Evolutionary conservation across 2,329 filamentous ascomycete genomes (phyloP).

Genomic region (Xylariaceae sp.): DNA sequence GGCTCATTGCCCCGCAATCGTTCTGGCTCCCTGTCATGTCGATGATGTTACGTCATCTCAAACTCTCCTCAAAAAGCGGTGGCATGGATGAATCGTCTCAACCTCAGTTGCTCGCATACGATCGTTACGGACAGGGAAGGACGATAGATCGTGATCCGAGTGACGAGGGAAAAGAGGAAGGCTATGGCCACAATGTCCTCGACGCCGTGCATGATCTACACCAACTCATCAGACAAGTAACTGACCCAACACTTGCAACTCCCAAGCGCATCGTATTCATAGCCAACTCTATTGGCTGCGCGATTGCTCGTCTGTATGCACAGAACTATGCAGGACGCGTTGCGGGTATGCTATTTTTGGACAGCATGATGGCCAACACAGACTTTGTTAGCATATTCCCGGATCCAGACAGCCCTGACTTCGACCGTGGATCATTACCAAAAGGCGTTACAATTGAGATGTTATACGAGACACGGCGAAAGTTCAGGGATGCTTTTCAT

Average conservation of each 20-base stretch:
- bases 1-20: constrained; percentile 26
- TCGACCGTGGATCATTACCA: constrained; percentile 42
- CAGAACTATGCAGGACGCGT: constrained; percentile 44
- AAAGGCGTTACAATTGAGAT: constrained; percentile 35
- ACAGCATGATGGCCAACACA: constrained; percentile 56
- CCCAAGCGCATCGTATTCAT: constrained; percentile 44
- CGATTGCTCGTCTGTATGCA: constrained; percentile 51
- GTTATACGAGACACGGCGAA: constrained; percentile 33
- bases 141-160: constrained; percentile 42
- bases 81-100: constrained; percentile 14
- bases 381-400: constrained; percentile 56
- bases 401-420: constrained; percentile 47
- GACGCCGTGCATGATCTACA: constrained; percentile 44
- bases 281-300: constrained; percentile 52
- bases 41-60: constrained; percentile 15
- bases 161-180: constrained; percentile 42
- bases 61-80: background rate
- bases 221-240: constrained; percentile 32
- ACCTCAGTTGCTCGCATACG: constrained; percentile 50
- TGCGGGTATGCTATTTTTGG: constrained; percentile 49
- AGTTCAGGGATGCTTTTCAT: constrained; percentile 43
- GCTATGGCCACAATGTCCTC: constrained; percentile 47
- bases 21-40: constrained; percentile 25
- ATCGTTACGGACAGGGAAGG: constrained; percentile 56
- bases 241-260: constrained; percentile 5